These are phyloP conservation scores for Mortierella hygrophila DNA, from an alignment of 192 early-diverging fungal genomes.

Conservation along the genomic window DNA sequence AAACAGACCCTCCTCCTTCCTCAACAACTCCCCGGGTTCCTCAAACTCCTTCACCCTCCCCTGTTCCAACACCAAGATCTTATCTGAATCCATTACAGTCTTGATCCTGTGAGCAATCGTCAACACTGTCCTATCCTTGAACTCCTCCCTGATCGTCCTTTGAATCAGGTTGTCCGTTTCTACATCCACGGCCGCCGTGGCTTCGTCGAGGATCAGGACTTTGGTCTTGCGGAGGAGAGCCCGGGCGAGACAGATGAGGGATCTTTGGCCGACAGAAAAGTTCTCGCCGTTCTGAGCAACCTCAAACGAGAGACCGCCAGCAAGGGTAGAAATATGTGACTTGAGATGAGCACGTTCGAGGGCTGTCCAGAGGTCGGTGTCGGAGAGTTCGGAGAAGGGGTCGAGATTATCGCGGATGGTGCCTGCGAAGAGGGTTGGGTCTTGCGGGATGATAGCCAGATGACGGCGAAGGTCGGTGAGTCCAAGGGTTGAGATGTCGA, in stretches of 20 bases:
- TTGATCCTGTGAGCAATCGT: conserved; percentile 90
- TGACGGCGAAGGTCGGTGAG: conserved; percentile 68
- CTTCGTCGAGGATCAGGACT: conserved; percentile 56
- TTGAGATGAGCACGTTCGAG: conserved; percentile 57
- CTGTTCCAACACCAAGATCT: conserved; percentile 80
- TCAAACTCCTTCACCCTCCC: conserved; percentile 16
- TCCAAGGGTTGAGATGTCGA: conserved; percentile 72
- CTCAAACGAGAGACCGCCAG: conserved; percentile 28
- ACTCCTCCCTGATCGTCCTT: conserved; percentile 80
- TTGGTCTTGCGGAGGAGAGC: conserved; percentile 73
- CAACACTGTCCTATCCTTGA: conserved; percentile 81
- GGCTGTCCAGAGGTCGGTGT: conserved; percentile 70
- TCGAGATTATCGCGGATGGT: conserved; percentile 81
- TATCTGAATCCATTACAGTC: conserved; percentile 88
- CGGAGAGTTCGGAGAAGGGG: conserved; percentile 66
- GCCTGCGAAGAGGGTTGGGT: conserved; percentile 74
- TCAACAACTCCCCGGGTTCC: not conserved
- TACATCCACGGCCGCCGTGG: conserved; percentile 77
- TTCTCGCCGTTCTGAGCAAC: conserved; percentile 71
- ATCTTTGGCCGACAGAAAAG: conserved; percentile 82
- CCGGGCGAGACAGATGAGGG: conserved; percentile 71
- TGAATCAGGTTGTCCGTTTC: conserved; percentile 89
- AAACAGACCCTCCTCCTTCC: conserved; percentile 7
- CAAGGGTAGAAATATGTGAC: conserved; percentile 9
- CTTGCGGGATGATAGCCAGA: conserved; percentile 88